These are phyloP conservation scores for Xerocomus brunneocitrinus DNA, from an alignment of 768 basidiomycete species.

Conservation along the genomic window DNA sequence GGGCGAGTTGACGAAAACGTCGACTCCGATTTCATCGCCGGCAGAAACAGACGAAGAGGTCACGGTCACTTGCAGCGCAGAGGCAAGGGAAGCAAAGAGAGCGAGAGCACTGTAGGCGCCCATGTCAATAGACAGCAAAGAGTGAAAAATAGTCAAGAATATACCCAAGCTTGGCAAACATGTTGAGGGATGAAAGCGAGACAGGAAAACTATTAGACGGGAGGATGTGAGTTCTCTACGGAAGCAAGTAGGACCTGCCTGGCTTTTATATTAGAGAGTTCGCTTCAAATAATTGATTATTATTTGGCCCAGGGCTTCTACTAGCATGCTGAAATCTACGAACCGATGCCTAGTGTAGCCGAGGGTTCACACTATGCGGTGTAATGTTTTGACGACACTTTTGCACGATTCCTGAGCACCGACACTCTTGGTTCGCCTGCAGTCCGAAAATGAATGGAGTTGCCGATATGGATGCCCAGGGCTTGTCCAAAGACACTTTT, in stretches of 20 bases:
- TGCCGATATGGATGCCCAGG: no score
- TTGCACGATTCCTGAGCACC: no score
- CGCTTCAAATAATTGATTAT: no score
- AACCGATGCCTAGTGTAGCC: no score
- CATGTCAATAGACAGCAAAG: background rate
- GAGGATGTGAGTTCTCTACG: background rate
- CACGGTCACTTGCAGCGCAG: background rate
- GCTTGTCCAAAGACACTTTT: no score
- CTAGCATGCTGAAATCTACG: no score
- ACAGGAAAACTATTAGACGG: background rate
- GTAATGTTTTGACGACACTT: no score
- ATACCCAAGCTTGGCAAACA: background rate
- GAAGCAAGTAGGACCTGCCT: background rate
- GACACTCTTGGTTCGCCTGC: no score
- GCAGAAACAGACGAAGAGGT: background rate
- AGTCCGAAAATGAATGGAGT: no score
- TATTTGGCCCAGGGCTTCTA: no score
- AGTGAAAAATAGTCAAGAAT: background rate
- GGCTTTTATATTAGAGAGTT: background rate
- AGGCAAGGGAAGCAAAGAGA: background rate
- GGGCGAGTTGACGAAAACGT: background rate
- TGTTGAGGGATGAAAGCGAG: background rate
- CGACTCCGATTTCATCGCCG: background rate
- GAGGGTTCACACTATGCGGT: no score
- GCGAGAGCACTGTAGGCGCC: background rate